These are phyloP conservation scores for Gaultheria prostrata DNA, from an alignment of 148 eudicot species.

Conservation along the genomic window DNA sequence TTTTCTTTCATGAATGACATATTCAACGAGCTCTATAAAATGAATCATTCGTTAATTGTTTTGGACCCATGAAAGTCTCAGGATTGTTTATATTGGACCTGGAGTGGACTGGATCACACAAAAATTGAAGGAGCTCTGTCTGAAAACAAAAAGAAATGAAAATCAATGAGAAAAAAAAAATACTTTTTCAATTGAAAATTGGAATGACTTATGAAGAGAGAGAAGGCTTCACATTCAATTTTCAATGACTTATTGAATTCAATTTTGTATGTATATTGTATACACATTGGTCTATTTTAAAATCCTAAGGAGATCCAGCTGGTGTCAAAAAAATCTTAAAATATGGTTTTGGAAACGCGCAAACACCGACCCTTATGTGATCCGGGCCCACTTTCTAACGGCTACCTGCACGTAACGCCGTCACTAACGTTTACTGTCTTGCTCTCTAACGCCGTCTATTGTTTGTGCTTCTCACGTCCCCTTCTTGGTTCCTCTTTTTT, in stretches of 20 bases:
- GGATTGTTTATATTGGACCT: no score
- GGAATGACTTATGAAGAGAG: not conserved
- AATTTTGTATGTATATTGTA: not conserved
- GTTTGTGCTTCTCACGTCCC: not conserved
- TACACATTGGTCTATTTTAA: not conserved
- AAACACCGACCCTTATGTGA: not conserved
- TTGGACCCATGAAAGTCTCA: no score
- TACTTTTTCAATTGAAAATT: not conserved
- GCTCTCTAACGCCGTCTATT: constrained; percentile 3
- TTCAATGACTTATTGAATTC: not conserved
- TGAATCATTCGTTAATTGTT: no score
- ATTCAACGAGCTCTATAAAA: no score
- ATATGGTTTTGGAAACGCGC: constrained; percentile 6
- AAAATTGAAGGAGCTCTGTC: no score
- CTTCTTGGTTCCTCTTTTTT: not conserved
- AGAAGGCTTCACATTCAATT: not conserved
- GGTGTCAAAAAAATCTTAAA: not conserved
- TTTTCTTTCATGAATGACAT: no score
- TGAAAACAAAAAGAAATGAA: no score
- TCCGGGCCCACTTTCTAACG: constrained; percentile 1
- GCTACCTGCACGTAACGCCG: not conserved
- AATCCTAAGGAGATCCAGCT: not conserved
- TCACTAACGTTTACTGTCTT: not conserved
- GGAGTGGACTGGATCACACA: no score
- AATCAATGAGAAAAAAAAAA: not conserved